Percentiles rank a stretch among this genome's conserved stretches.
These are phyloP conservation scores for Rhizoclosmatium sp. DNA, from an alignment of 192 early-diverging fungal genomes.

Conservation along the genomic window DNA sequence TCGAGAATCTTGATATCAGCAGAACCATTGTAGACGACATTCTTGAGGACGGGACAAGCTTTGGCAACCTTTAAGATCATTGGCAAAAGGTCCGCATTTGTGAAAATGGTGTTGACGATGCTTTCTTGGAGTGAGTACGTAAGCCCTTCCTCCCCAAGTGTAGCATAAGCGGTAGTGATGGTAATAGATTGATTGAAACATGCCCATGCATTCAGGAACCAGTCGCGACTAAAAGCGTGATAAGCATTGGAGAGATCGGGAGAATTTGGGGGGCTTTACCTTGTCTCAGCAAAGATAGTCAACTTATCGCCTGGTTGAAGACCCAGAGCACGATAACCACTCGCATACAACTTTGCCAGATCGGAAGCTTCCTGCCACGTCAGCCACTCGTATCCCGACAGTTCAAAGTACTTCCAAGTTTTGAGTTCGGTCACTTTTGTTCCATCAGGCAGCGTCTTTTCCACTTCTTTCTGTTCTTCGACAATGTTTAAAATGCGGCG, in stretches of 20 bases:
- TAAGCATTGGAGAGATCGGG: background rate
- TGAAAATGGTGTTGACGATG: constrained; percentile 75
- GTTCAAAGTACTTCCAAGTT: constrained; percentile 82
- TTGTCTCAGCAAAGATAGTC: constrained; percentile 55
- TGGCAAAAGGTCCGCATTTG: constrained; percentile 74
- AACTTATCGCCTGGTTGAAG: constrained; percentile 52
- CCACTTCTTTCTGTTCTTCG: constrained; percentile 80
- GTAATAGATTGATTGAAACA: constrained; percentile 73
- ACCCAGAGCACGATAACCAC: constrained; percentile 76
- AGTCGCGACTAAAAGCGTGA: constrained; percentile 56
- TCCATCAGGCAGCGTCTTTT: constrained; percentile 60
- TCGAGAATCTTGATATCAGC: constrained; percentile 38
- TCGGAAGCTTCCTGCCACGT: constrained; percentile 75
- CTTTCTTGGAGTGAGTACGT: constrained; percentile 85
- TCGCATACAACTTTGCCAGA: constrained; percentile 66
- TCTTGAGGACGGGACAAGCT: constrained; percentile 66
- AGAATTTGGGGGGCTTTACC: constrained; percentile 1
- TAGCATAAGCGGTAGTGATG: constrained; percentile 80
- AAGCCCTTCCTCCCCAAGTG: constrained; percentile 85
- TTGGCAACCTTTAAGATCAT: constrained; percentile 66
- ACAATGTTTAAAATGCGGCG: constrained; percentile 70
- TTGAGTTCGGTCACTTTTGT: constrained; percentile 73
- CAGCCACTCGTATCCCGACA: constrained; percentile 83
- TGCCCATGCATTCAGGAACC: constrained; percentile 69
- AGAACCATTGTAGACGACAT: constrained; percentile 75